phyloP scores from a whole-genome alignment of 345 rosid species.

The Rhodamnia rubescens region DNA sequence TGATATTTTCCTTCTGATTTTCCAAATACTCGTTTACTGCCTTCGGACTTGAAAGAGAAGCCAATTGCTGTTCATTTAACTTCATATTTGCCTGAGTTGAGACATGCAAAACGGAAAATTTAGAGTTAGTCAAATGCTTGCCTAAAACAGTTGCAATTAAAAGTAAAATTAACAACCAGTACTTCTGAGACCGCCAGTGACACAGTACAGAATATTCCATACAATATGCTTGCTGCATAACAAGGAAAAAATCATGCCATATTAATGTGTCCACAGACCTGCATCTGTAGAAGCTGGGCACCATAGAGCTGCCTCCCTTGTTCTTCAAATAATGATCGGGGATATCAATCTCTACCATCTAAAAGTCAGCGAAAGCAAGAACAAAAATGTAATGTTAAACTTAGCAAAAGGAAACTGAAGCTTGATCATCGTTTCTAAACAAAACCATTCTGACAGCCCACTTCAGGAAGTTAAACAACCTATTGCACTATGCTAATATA shows the following conservation, averaged over 20 bases:
- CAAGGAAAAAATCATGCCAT: neutral
- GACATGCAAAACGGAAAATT: neutral
- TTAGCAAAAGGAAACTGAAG: neutral
- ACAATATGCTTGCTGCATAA: neutral
- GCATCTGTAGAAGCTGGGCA: constrained; percentile 73
- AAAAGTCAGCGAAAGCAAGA: neutral
- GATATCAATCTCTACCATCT: constrained; percentile 92
- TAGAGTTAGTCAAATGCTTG: neutral
- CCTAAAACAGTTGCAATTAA: neutral
- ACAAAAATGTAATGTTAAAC: neutral
- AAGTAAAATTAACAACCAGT: neutral
- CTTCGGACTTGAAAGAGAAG: constrained; percentile 67
- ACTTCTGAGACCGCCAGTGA: neutral
- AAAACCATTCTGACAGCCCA: neutral
- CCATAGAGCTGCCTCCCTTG: constrained; percentile 95
- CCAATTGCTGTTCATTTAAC: constrained; percentile 64
- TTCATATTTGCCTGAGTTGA: constrained; percentile 54
- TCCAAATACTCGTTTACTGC: constrained; percentile 74
- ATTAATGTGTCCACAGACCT: constrained; percentile 27
- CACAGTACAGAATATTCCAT: neutral
- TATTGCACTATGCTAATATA: neutral
- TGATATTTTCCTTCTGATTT: constrained; percentile 55
- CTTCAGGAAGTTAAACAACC: neutral
- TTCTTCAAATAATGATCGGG: constrained; percentile 82
- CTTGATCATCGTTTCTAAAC: neutral